Conservation (phyloP, 2,329 filamentous ascomycete species). For the Calonectria naviculata region DNA sequence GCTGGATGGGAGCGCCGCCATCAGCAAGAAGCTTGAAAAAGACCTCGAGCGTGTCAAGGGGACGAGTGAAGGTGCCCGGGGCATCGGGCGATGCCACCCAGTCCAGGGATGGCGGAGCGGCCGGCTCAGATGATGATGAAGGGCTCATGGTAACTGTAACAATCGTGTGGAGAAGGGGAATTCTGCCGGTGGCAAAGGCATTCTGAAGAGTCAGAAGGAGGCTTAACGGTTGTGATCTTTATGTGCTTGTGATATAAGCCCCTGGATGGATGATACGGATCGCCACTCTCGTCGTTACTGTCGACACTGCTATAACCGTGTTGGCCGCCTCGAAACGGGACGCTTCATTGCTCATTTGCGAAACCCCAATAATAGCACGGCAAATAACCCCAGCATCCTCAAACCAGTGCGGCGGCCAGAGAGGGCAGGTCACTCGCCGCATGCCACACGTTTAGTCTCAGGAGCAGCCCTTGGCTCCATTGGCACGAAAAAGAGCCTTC, state of each 20-base stretch:
- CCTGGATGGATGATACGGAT: neutral
- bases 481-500: neutral
- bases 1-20: slow-evolving; percentile 35
- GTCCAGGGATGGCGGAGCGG: neutral
- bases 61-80: slow-evolving; percentile 12
- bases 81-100: neutral
- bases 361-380: neutral
- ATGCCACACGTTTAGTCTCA: neutral
- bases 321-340: neutral
- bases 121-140: neutral
- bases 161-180: neutral
- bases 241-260: neutral
- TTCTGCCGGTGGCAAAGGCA: neutral
- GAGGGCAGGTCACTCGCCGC: neutral
- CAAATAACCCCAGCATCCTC: neutral
- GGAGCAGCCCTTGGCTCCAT: neutral
- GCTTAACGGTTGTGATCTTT: neutral
- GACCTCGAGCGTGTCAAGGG: slow-evolving; percentile 34
- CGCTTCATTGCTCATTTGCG: too few species aligned
- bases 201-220: neutral
- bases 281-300: neutral
- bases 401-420: neutral
- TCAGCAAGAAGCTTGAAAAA: slow-evolving; percentile 46
- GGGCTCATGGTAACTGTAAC: neutral
- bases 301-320: neutral